Evolutionary conservation across 257 asterid genomes (phyloP).

Genomic region (Solanum etuberosum): DNA sequence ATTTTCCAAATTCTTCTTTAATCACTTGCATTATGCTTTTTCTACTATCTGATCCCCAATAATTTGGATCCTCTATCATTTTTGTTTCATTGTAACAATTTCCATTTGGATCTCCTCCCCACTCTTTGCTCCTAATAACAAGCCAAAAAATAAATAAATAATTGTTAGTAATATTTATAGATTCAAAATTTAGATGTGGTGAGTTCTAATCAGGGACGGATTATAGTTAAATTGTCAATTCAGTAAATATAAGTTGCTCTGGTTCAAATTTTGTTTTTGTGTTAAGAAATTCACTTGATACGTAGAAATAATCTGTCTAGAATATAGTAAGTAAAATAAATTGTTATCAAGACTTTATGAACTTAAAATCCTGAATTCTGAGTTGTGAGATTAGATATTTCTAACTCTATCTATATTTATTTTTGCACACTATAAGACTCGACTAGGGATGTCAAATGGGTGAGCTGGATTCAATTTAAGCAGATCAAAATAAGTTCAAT

Average conservation of each 20-base stretch:
- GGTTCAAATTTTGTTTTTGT: background rate
- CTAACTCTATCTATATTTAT: background rate
- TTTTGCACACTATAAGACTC: background rate
- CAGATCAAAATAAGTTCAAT: background rate
- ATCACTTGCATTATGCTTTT: background rate
- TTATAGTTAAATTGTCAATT: background rate
- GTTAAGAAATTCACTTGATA: background rate
- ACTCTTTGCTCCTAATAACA: constrained; percentile 1
- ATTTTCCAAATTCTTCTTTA: constrained; percentile 10
- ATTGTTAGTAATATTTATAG: background rate
- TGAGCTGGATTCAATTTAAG: background rate
- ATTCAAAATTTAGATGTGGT: background rate
- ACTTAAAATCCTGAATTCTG: background rate
- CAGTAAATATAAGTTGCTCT: background rate
- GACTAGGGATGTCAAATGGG: background rate
- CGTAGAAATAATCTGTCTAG: background rate
- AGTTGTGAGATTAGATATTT: background rate
- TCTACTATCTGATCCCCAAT: constrained; percentile 1
- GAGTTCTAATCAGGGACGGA: background rate
- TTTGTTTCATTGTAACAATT: background rate
- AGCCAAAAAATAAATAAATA: background rate
- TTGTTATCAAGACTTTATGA: background rate
- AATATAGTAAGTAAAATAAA: background rate
- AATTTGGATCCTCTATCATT: background rate
- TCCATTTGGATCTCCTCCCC: background rate